Base-by-base conservation (phyloP, 139 green algal species). In the Chlorella sp. region DNA sequence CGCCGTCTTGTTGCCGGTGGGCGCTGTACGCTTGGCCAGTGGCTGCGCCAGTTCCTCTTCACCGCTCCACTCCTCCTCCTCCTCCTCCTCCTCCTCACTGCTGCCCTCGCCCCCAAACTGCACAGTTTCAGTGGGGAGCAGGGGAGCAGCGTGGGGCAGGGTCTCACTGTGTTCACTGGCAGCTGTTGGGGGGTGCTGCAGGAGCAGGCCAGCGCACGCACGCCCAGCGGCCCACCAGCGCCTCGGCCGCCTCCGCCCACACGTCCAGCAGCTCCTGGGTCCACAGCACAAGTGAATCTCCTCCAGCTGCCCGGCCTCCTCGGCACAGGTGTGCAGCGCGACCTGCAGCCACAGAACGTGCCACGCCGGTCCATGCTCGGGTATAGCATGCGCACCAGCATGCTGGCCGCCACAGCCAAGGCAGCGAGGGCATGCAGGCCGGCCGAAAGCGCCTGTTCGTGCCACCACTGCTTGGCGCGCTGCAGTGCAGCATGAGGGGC, bases 211-310 rank as follows among this genome's bases (percentile, higher is more conserved):
- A 36, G 25, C 53, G 2, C 3, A 8, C 12, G 21, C 53, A 61
- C 21, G 35, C 15, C 8, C 19, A 36, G 23, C 19, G 35, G 12
- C 21, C 21, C 11, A 8, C 19, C 15, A 31, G 5, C 38, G 3
- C 23, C 17, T 38, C 61, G 21, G 38, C 19, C 23, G 61, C 35
- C 8, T 33, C 8, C 38, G 23, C 21, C 61, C 70, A 14, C 43
- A 45, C 70, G 8, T 56, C 35, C 31, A 64, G 19, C 33, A 73
- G 31, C 35, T 61, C 68, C n/a, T 74, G 19, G 0, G 42, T 23
- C 7, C 90, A 89, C 71, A 95, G 76, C 60, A 95, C 79, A 94
- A 96, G 68, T 90, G 83, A 4, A 95, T 79, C 68, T 94, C 86
- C 45, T 75, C 45, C 33, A 95, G 38, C 2, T 58, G 55, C 23